phyloP scores from a whole-genome alignment of 331 rosid species.

The Stylosanthes scabra region DNA sequence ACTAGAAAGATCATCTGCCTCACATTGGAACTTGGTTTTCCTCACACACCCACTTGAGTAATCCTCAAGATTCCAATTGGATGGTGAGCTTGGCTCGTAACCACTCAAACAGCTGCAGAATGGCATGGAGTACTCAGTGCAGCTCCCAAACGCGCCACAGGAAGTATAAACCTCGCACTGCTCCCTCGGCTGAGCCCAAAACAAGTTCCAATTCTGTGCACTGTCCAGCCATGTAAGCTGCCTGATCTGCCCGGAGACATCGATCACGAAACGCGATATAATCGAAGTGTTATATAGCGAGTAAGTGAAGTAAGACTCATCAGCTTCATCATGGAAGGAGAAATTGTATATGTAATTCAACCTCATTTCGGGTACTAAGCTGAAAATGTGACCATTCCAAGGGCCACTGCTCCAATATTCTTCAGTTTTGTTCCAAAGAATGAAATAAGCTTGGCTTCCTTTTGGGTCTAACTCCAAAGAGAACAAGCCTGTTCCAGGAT shows the following conservation, averaged over 20 bases:
- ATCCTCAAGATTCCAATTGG: too few species aligned
- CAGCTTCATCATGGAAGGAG: slow-evolving; percentile 40
- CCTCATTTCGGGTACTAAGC: slow-evolving; percentile 53
- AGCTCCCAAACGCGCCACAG: too few species aligned
- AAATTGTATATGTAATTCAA: slow-evolving; percentile 36
- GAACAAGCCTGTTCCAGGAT: slow-evolving; percentile 61
- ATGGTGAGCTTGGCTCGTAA: too few species aligned
- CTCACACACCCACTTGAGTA: too few species aligned
- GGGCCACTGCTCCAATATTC: slow-evolving; percentile 59
- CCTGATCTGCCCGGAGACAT: slow-evolving; percentile 55
- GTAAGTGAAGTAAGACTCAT: slow-evolving; percentile 54
- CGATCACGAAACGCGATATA: slow-evolving; percentile 39
- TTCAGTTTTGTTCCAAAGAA: slow-evolving; percentile 51
- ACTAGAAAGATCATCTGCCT: too few species aligned
- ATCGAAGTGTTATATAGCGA: slow-evolving; percentile 23
- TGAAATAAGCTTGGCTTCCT: slow-evolving; percentile 31
- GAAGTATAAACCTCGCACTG: slow-evolving; percentile 42
- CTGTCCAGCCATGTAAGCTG: slow-evolving; percentile 28
- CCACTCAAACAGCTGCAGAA: too few species aligned
- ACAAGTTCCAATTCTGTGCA: slow-evolving; percentile 43
- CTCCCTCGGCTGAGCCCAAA: slow-evolving; percentile 47
- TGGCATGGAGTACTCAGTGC: too few species aligned
- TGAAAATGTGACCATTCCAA: slow-evolving; percentile 44
- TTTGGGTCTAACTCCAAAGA: slow-evolving; percentile 39
- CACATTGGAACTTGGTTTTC: too few species aligned